Percentiles rank a stretch among this genome's conserved stretches.
phyloP scores from a whole-genome alignment of 306 rosid genomes.

The Malus asiatica region DNA sequence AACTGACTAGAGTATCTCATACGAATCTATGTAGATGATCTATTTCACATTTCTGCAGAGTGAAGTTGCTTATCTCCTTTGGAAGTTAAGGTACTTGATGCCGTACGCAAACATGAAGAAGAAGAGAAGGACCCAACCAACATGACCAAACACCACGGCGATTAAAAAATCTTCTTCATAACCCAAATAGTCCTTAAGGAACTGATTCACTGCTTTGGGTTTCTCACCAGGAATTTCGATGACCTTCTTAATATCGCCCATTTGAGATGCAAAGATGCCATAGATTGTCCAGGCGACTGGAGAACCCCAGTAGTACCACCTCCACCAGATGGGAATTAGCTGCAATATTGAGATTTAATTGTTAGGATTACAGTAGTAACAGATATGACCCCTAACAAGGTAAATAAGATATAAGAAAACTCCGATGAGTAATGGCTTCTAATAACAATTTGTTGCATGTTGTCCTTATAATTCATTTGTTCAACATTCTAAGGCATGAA shows the following conservation, averaged over 20 bases:
- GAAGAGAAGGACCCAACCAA: constrained; percentile 28
- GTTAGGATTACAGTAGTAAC: not conserved
- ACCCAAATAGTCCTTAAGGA: constrained; percentile 19
- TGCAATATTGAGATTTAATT: not conserved
- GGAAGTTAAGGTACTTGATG: constrained; percentile 30
- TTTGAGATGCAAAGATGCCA: constrained; percentile 23
- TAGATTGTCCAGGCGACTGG: constrained; percentile 29
- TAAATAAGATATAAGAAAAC: not conserved
- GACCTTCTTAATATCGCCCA: not conserved
- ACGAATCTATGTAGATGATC: too few species aligned
- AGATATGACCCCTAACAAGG: not conserved
- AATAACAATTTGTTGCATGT: not conserved
- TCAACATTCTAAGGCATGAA: not conserved
- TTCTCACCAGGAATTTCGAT: not conserved
- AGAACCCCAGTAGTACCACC: constrained; percentile 31
- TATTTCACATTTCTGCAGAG: not conserved
- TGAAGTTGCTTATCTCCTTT: constrained; percentile 12
- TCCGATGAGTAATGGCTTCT: not conserved
- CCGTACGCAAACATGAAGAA: constrained; percentile 28
- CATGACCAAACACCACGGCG: constrained; percentile 20
- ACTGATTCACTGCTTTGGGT: not conserved
- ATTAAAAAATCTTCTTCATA: constrained; percentile 20
- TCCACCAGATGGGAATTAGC: constrained; percentile 31
- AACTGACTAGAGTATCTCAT: not conserved
- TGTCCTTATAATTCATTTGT: not conserved